Percentiles rank a stretch among this genome's conserved stretches.
Evolutionary conservation across 129 eudicot genomes (phyloP).

Genomic region (Escallonia herrerae): DNA sequence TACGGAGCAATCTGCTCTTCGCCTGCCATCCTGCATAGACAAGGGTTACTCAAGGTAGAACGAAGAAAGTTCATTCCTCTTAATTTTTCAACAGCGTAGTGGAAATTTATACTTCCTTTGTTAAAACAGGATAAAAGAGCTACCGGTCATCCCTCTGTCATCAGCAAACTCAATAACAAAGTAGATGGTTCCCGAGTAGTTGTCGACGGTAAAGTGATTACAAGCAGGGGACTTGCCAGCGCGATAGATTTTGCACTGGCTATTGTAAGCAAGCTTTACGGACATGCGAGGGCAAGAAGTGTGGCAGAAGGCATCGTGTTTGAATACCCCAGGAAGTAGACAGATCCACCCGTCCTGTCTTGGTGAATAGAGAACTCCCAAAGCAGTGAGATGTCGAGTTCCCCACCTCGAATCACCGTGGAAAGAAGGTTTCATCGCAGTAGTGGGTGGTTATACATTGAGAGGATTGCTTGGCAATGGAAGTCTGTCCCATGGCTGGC

Average conservation of each 20-base stretch:
- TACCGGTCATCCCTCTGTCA: conserved; percentile 42
- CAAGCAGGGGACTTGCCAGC: conserved; percentile 60
- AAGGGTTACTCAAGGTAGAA: conserved; percentile 69
- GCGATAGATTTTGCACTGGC: conserved; percentile 64
- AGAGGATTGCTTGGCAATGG: too few relatives aligned
- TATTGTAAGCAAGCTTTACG: conserved; percentile 80
- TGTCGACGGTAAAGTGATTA: conserved; percentile 73
- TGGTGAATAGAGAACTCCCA: neutral
- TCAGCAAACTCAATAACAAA: conserved; percentile 25
- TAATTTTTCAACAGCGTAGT: neutral
- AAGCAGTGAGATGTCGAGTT: neutral
- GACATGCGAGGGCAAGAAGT: conserved; percentile 81
- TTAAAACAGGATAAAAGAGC: conserved; percentile 55
- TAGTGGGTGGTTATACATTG: neutral
- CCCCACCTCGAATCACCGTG: neutral
- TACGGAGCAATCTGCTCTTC: conserved; percentile 75
- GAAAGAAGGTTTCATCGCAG: neutral
- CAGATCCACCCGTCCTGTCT: neutral
- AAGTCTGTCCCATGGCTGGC: too few relatives aligned
- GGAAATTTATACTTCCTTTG: neutral
- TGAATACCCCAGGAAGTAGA: conserved; percentile 49
- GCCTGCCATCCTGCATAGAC: conserved; percentile 45
- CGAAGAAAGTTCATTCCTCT: neutral
- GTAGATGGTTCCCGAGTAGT: conserved; percentile 49
- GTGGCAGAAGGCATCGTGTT: conserved; percentile 96